Percentiles rank a stretch among this genome's conserved stretches.
phyloP scores from a whole-genome alignment of 768 basidiomycete genomes.

The Tricholoma matsutake region DNA sequence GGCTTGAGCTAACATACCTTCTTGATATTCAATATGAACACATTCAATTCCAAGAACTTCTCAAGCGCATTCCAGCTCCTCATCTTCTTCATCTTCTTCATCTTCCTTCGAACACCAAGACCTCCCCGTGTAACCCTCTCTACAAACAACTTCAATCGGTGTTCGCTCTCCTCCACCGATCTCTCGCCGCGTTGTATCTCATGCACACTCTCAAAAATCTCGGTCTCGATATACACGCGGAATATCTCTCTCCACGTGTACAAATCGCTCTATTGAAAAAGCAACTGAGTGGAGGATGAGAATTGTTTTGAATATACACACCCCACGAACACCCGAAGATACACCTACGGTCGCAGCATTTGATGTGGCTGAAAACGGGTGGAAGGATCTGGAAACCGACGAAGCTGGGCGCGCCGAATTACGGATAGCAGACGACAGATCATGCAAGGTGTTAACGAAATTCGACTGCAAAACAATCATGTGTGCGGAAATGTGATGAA shows the following conservation, averaged over 20 bases:
- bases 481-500: slow-evolving; percentile 52
- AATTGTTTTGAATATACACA: neutral
- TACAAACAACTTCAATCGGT: slow-evolving; percentile 59
- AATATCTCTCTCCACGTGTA: slow-evolving; percentile 92
- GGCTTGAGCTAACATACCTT: slow-evolving; percentile 44
- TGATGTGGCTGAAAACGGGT: slow-evolving; percentile 42
- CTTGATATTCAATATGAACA: slow-evolving; percentile 77
- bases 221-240: slow-evolving; percentile 77
- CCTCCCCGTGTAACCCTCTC: slow-evolving; percentile 55
- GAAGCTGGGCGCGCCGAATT: slow-evolving; percentile 43
- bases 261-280: slow-evolving; percentile 52
- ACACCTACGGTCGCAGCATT: slow-evolving; percentile 29
- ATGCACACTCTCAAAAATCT: slow-evolving; percentile 74
- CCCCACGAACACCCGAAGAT: neutral
- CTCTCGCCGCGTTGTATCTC: slow-evolving; percentile 70
- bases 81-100: slow-evolving; percentile 58
- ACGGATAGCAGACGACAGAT: slow-evolving; percentile 37
- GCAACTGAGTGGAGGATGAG: slow-evolving; percentile 17
- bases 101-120: slow-evolving; percentile 48
- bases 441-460: slow-evolving; percentile 42
- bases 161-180: slow-evolving; percentile 66
- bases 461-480: slow-evolving; percentile 46
- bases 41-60: slow-evolving; percentile 72
- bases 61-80: slow-evolving; percentile 60
- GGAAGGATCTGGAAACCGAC: slow-evolving; percentile 35